Percentiles rank a stretch among this genome's conserved stretches.
Conservation (phyloP, 768 basidiomycete species). For the Trametes gibbosa region DNA sequence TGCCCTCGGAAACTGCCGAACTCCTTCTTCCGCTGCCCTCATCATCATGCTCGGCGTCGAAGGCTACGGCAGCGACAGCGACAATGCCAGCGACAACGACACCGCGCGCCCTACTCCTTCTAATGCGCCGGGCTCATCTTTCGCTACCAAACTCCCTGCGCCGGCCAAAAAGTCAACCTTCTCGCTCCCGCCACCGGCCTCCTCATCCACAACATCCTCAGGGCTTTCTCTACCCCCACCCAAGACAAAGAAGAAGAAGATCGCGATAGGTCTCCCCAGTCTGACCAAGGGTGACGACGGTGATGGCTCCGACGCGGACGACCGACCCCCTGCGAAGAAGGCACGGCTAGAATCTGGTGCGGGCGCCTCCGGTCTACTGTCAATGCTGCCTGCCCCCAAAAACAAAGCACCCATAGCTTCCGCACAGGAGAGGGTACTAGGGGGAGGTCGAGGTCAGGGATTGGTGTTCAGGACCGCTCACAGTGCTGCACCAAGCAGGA, state of each 20-base stretch:
- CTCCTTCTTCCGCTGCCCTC: conserved; percentile 2
- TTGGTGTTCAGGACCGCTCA: conserved; percentile 52
- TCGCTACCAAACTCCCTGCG: conserved; percentile 24
- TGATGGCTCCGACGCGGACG: conserved; percentile 36
- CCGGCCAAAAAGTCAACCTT: conserved; percentile 32
- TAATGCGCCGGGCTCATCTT: not conserved
- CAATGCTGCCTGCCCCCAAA: conserved; percentile 77
- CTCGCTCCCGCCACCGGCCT: conserved; percentile 35
- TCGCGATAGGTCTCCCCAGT: conserved; percentile 56
- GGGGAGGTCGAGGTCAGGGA: conserved; percentile 58
- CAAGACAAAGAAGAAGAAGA: conserved; percentile 54
- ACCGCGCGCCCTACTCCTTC: conserved; percentile 10
- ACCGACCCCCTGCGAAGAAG: conserved; percentile 55
- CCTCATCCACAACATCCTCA: conserved; percentile 24
- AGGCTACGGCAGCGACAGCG: conserved; percentile 69
- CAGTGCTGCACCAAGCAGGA: conserved; percentile 16
- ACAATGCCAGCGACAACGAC: conserved; percentile 48
- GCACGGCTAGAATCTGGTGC: conserved; percentile 49
- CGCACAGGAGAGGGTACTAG: conserved; percentile 55
- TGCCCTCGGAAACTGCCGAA: conserved; percentile 16
- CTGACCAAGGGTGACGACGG: conserved; percentile 39
- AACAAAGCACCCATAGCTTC: conserved; percentile 44
- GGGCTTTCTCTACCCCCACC: conserved; percentile 35
- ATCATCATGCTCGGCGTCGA: conserved; percentile 69
- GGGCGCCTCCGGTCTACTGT: conserved; percentile 61